Evolutionary conservation across 805 yeast species (phyloP).

Genomic region (Metschnikowia arizonensis): DNA sequence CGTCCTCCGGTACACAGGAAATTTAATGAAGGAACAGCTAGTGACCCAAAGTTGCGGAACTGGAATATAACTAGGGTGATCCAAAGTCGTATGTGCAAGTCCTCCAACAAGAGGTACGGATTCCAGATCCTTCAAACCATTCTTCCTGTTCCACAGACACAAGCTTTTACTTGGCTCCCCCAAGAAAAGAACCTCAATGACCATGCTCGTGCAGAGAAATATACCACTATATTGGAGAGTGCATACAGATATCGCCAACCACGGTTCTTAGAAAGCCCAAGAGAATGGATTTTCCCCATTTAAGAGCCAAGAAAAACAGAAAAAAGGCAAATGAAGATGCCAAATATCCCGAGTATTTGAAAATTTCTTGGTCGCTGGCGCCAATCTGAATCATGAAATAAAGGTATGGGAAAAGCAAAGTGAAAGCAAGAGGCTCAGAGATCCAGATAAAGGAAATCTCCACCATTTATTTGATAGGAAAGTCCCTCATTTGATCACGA

Average conservation of each 20-base stretch:
- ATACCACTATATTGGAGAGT: slow-evolving; percentile 48
- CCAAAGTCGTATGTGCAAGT: too few species aligned
- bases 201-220: slow-evolving; percentile 32
- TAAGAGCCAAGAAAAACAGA: slow-evolving; percentile 53
- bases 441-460: slow-evolving; percentile 44
- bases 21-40: too few species aligned
- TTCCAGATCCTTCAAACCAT: too few species aligned
- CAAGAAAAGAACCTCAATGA: slow-evolving; percentile 43
- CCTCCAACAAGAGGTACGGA: too few species aligned
- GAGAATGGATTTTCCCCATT: slow-evolving; percentile 56
- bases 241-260: slow-evolving; percentile 61
- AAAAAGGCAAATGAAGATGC: slow-evolving; percentile 58
- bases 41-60: too few species aligned
- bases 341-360: slow-evolving; percentile 59
- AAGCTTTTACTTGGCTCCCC: slow-evolving; percentile 55
- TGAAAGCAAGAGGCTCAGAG: slow-evolving; percentile 61
- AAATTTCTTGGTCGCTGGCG: slow-evolving; percentile 48
- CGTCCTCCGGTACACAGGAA: too few species aligned
- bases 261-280: slow-evolving; percentile 54
- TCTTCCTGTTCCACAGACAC: too few species aligned
- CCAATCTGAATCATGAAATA: slow-evolving; percentile 55
- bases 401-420: slow-evolving; percentile 60
- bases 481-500: slow-evolving; percentile 50
- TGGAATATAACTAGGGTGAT: too few species aligned
- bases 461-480: slow-evolving; percentile 50